Percentiles rank a stretch among this genome's conserved stretches.
Evolutionary conservation across 1,139 yeast species (phyloP).

Genomic region (Saccharomyces hybrid): DNA sequence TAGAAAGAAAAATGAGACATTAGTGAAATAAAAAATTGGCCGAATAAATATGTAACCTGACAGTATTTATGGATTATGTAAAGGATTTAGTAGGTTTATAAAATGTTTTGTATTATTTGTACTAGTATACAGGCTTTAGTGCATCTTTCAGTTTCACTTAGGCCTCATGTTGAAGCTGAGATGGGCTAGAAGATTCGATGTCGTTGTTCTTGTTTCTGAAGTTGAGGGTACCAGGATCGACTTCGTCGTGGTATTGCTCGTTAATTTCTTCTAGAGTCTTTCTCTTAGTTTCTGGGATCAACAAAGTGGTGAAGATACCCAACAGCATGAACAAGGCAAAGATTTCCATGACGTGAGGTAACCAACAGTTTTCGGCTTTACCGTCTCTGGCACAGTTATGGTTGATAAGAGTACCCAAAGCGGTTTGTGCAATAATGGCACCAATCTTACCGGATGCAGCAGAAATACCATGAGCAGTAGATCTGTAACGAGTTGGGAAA

Average conservation of each 20-base stretch:
- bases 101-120: neutral
- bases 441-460: constrained; percentile 96
- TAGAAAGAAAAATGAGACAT: neutral
- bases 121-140: neutral
- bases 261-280: constrained; percentile 75
- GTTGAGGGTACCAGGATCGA: constrained; percentile 33
- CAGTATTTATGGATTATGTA: neutral
- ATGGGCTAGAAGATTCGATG: constrained; percentile 2
- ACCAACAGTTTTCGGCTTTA: constrained; percentile 54
- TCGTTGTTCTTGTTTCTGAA: neutral
- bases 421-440: constrained; percentile 92
- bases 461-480: constrained; percentile 95
- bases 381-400: constrained; percentile 60
- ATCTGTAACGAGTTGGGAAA: constrained; percentile 96
- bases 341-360: constrained; percentile 87
- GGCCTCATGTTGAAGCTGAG: constrained; percentile 8
- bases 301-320: constrained; percentile 56
- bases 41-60: neutral
- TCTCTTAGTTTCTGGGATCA: constrained; percentile 86
- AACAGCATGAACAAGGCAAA: constrained; percentile 84
- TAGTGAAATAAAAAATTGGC: neutral
- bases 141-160: neutral
- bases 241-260: constrained; percentile 73
- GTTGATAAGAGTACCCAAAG: constrained; percentile 74
- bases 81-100: neutral